Evolutionary conservation across 225 moss, liverwort and hornwort species (phyloP), one percentile per base, ranked within the genome.

Genomic region (Antitrichia curtipendula): DNA sequence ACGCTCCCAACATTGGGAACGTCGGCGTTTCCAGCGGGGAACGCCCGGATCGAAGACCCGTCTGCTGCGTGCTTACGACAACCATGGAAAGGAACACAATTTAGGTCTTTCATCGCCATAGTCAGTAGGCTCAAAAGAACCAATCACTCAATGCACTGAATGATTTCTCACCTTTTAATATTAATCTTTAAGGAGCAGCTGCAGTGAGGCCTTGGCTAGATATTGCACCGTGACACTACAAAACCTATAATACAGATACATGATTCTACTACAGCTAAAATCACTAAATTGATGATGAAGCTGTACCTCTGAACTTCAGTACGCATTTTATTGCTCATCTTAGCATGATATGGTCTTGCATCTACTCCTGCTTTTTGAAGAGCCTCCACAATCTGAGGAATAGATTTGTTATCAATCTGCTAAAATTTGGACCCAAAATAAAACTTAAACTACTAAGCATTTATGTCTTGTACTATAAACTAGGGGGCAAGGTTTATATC

Each of bases 281-380:
- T 16, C 77, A 78, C 31, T 41, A 29, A 23, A 66, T 22, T 79
- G 73, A 32, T 77, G 50, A 79, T 81, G 65, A 91, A 47, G 60
- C 31, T 90, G 36, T 69, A 96, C 97, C 95, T 96, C 91, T 97
- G 98, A 64, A 92, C 95, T 81, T 96, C 93, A 81, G 95, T 92
- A 65, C 95, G 94, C 84, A 91, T 23, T 81, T 92, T 90, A 69
- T 87, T 94, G 91, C 85, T 88, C 98, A 98, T 93, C 87, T 95
- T 95, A 47, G 95, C 98, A 91, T 96, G 97, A 86, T 98, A 97
- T 71, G 96, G 93, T 64, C 95, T 93, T n/a, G 97, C 98, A 90
- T 95, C 93, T 77, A 95, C 95, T 64, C 97, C 96, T 75, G 86
- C 93, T 69, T 89, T 95, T 52, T 94, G 90, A 90, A 97, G 98